A percentile compares a stretch with the other conserved stretches of the same genome.
Evolutionary conservation across 1,139 yeast species (phyloP).

Genomic region (Yamadazyma mexicana): DNA sequence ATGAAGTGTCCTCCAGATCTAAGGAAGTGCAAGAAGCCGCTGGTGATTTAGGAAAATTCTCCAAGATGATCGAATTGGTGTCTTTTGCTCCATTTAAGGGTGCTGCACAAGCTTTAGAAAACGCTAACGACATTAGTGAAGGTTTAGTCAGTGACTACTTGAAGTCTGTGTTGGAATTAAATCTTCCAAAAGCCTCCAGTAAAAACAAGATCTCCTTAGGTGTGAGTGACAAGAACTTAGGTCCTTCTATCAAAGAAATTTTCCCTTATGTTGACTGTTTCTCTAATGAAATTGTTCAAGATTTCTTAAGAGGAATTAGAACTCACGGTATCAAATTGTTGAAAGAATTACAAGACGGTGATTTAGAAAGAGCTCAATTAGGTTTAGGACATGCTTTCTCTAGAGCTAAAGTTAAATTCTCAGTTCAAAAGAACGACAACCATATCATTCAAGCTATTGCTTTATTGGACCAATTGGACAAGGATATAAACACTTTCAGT

Average conservation of each 20-base stretch:
- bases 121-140: conserved; percentile 96
- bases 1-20: conserved; percentile 86
- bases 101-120: conserved; percentile 98
- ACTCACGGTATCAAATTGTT: conserved; percentile 84
- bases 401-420: conserved; percentile 97
- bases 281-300: conserved; percentile 91
- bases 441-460: conserved; percentile 99
- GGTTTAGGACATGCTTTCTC: conserved; percentile 99
- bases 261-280: conserved; percentile 89
- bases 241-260: conserved; percentile 91
- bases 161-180: conserved; percentile 84
- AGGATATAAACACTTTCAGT: conserved; percentile 95
- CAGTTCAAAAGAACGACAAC: conserved; percentile 97
- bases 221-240: conserved; percentile 92
- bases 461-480: conserved; percentile 91
- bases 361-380: conserved; percentile 94
- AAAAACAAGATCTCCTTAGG: conserved; percentile 72
- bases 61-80: conserved; percentile 89
- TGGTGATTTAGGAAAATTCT: conserved; percentile 82
- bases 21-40: conserved; percentile 94
- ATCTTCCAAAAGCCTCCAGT: conserved; percentile 82
- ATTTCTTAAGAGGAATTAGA: conserved; percentile 92
- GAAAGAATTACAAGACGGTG: conserved; percentile 92
- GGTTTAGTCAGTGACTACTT: conserved; percentile 93
- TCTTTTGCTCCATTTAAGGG: conserved; percentile 98